Conservation (phyloP, 495 filamentous ascomycete species). For the Daldinia childiae region DNA sequence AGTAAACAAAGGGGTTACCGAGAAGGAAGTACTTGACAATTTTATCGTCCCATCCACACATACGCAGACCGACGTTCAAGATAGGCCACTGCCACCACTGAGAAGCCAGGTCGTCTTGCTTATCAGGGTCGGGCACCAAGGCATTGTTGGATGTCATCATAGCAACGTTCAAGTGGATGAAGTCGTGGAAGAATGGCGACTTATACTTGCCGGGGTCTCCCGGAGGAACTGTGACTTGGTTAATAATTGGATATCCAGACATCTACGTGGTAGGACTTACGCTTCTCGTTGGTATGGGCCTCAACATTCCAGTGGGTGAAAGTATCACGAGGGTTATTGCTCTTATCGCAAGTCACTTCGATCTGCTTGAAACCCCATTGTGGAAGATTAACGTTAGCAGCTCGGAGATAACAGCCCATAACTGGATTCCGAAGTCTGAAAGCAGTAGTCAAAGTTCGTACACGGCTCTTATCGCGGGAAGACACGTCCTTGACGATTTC, state of each 20-base stretch:
- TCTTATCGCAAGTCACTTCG: constrained; percentile 93
- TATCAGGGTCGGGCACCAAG: constrained; percentile 96
- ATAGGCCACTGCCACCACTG: constrained; percentile 99
- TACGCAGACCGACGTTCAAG: constrained; percentile 91
- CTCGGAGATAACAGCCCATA: constrained; percentile 92
- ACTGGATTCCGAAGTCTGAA: constrained; percentile 87
- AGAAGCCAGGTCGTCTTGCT: constrained; percentile 97
- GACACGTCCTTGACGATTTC: constrained; percentile 92
- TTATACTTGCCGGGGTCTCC: constrained; percentile 93
- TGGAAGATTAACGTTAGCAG: constrained; percentile 94
- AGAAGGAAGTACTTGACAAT: constrained; percentile 98
- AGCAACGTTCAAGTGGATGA: constrained; percentile 96
- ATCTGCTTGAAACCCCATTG: constrained; percentile 99
- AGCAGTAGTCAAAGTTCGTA: constrained; percentile 91
- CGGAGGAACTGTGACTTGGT: constrained; percentile 74
- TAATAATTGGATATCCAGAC: constrained; percentile 23
- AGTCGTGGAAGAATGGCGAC: constrained; percentile 95
- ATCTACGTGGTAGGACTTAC: constrained; percentile 64
- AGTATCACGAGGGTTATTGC: constrained; percentile 89
- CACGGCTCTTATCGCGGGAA: constrained; percentile 81
- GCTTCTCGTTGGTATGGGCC: constrained; percentile 90
- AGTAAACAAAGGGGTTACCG: constrained; percentile 96
- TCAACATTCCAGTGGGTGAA: constrained; percentile 99
- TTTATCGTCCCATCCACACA: constrained; percentile 98
- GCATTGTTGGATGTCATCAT: constrained; percentile 99